Percentiles rank a stretch among this genome's conserved stretches.
These are phyloP conservation scores for Euphorbia peplus DNA, from an alignment of 345 rosid species.

Conservation along the genomic window DNA sequence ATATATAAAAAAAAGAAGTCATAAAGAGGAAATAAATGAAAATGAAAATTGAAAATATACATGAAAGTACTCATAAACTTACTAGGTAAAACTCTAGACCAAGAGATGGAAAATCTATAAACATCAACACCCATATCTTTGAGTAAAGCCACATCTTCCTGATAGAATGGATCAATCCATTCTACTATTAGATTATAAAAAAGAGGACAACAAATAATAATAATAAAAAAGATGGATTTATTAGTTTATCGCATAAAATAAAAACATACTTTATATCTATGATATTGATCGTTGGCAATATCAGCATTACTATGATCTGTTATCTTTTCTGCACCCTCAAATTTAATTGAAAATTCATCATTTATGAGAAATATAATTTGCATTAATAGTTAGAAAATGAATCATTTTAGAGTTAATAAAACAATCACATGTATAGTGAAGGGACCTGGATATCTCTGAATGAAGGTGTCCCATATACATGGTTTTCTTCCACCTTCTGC, in stretches of 20 bases:
- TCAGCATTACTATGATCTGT: not conserved
- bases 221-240: not conserved
- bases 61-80: not conserved
- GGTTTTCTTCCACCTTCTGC: too few relatives aligned
- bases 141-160: not conserved
- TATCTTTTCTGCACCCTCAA: not conserved
- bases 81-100: slow-evolving; percentile 1
- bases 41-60: not conserved
- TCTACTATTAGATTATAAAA: not conserved
- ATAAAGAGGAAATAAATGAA: not conserved
- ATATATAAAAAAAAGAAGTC: not conserved
- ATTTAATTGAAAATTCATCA: too few relatives aligned
- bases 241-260: not conserved
- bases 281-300: not conserved
- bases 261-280: not conserved
- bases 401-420: too few relatives aligned
- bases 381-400: too few relatives aligned
- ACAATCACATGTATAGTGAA: too few relatives aligned
- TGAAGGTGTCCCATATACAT: too few relatives aligned
- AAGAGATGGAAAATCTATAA: not conserved
- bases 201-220: not conserved
- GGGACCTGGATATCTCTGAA: too few relatives aligned
- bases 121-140: not conserved
- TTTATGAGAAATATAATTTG: too few relatives aligned
- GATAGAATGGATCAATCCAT: not conserved